A percentile compares a stretch with the other conserved stretches of the same genome.
Conservation (phyloP, 73 alveolate species). For the Paramecium sonneborni region DNA sequence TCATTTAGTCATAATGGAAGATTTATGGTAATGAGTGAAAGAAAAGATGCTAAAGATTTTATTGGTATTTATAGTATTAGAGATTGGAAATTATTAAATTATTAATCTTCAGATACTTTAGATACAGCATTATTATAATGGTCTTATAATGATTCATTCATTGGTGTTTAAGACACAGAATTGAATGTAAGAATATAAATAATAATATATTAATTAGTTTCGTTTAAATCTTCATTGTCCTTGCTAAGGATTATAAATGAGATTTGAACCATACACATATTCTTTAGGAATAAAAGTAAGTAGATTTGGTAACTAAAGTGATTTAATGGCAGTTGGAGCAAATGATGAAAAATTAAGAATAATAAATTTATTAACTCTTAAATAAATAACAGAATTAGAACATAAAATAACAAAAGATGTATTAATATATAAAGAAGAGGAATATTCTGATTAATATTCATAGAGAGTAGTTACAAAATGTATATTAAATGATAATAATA, state of each 20-base stretch:
- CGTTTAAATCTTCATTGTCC: not conserved
- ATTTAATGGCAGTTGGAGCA: not conserved
- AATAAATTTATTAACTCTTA: not conserved
- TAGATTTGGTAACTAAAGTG: conserved; percentile 28
- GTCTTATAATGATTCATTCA: conserved; percentile 87
- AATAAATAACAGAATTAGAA: conserved; percentile 3
- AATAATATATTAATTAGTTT: not conserved
- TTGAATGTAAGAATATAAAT: not conserved
- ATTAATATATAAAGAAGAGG: not conserved
- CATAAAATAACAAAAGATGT: not conserved
- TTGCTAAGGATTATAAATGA: not conserved
- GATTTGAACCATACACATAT: not conserved
- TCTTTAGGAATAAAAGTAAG: not conserved
- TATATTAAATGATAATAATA: not conserved
- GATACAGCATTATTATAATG: conserved; percentile 84
- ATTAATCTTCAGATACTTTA: conserved; percentile 86
- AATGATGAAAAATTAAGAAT: conserved; percentile 44
- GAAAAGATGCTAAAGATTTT: conserved; percentile 88
- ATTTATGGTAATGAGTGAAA: conserved; percentile 94
- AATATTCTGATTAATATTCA: conserved; percentile 40
- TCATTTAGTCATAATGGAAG: conserved; percentile 42
- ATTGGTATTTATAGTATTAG: conserved; percentile 86
- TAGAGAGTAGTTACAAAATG: conserved; percentile 2
- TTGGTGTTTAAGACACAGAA: conserved; percentile 79
- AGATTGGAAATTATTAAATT: conserved; percentile 87